Conservation (phyloP, 495 filamentous ascomycete species). For the Tricharina praecox region DNA sequence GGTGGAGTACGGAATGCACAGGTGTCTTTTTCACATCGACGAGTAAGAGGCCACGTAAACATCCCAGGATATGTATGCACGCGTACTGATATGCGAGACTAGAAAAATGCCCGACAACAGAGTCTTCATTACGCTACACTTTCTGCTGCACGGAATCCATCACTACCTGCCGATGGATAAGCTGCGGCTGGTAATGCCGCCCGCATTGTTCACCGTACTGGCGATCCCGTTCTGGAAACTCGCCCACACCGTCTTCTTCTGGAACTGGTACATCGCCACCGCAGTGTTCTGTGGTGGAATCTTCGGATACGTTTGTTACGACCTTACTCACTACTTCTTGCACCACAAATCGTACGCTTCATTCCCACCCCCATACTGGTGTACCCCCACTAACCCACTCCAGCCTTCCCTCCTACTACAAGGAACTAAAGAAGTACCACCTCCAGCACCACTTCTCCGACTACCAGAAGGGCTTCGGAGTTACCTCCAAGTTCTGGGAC, state of each 20-base stretch:
- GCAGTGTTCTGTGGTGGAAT: constrained; percentile 75
- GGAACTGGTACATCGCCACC: constrained; percentile 64
- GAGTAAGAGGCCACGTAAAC: no score
- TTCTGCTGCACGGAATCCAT: constrained; percentile 91
- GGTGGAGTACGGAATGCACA: constrained; percentile 77
- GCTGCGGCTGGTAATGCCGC: constrained; percentile 93
- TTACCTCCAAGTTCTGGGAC: constrained; percentile 98
- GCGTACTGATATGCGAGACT: neutral
- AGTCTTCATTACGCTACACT: constrained; percentile 74
- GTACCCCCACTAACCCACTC: constrained; percentile 1
- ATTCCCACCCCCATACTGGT: constrained; percentile 8
- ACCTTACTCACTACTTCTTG: constrained; percentile 97
- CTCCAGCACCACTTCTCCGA: constrained; percentile 93
- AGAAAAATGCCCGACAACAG: constrained; percentile 64
- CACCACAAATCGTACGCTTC: constrained; percentile 71
- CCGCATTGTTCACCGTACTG: constrained; percentile 67
- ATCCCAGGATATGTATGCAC: neutral
- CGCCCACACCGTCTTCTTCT: constrained; percentile 67
- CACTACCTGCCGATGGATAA: constrained; percentile 99
- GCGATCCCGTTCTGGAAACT: constrained; percentile 88
- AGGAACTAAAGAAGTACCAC: constrained; percentile 86
- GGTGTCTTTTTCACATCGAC: constrained; percentile 89
- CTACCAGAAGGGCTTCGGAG: constrained; percentile 93
- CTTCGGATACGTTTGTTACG: constrained; percentile 91
- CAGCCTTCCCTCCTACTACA: constrained; percentile 70